Base-by-base conservation (phyloP, 768 basidiomycete species). In the Lactifluus echinatus region DNA sequence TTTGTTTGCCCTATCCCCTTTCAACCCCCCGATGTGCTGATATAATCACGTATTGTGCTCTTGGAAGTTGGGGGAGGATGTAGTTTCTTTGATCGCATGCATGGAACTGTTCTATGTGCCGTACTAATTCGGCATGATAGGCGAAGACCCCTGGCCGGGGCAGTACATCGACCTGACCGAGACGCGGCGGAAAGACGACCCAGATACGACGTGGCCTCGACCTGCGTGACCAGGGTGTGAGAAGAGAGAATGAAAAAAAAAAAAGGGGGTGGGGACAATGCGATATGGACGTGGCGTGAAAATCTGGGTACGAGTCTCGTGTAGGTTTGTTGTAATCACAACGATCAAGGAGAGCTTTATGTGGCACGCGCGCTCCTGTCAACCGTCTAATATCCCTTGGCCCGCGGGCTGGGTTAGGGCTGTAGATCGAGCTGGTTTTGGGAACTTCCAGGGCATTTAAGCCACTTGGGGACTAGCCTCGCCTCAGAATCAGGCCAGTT, bases 101-200 rank as follows among this genome's bases (percentile, higher is more conserved):
- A 44, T 42, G n/a, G 44, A n/a, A 28, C 24, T 24, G 37, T 47
- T 24, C 62, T 67, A 57, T 60, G 55, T 34, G 53, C 43, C 17
- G 36, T 48, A 53, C 63, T 62, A 2, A 45, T 12, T 37, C 53
- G 54, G 10, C 10, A 29, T 53, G 60, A 24, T 63, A 88, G 88
- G 79, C 65, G 84, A 86, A 50, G 84, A 84, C 39, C 73, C 74
- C 12, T 85, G 82, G 75, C 85, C 85, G 0, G 83, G 83, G 7
- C 80, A 87, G 65, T 89, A 87, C 65, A 80, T 89, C 60, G 88
- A 91, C 66, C 73, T 90, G 17, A 88, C 81, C 11, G 77, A 79
- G 28, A 75, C 79, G 52, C 75, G 79, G 63, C 74, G 80, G 55
- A 75, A 74, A 46, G 76, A 73, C 40, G 76, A 79, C 40, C 80